Percentiles rank a stretch among this genome's conserved stretches.
Conservation (phyloP, 192 early-diverging fungal genomes). For the Coemansia sp. region DNA sequence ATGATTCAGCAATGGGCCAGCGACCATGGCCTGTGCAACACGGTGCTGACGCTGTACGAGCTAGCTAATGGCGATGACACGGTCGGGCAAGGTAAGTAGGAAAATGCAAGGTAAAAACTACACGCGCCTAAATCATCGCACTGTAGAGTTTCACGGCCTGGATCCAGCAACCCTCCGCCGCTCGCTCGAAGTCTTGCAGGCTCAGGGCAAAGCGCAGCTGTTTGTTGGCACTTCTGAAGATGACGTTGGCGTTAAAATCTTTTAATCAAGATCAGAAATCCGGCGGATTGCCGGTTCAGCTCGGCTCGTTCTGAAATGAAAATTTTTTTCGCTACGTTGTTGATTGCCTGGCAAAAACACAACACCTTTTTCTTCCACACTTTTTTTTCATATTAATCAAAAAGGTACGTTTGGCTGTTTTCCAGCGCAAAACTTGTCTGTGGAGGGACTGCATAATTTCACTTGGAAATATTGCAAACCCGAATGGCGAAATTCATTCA, state of each 20-base stretch:
- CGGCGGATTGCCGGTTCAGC: not conserved
- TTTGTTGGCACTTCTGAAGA: constrained; percentile 61
- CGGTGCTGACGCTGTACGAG: constrained; percentile 86
- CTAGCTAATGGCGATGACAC: constrained; percentile 81
- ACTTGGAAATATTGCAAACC: too few relatives aligned
- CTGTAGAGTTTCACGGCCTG: constrained; percentile 76
- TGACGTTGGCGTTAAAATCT: constrained; percentile 88
- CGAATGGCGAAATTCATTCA: too few relatives aligned
- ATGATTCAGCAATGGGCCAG: constrained; percentile 80
- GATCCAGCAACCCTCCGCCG: constrained; percentile 69
- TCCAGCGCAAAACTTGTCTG: too few relatives aligned
- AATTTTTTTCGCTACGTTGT: constrained; percentile 1
- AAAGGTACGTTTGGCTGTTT: not conserved
- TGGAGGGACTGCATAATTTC: too few relatives aligned
- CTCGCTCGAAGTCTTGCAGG: constrained; percentile 77
- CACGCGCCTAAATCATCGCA: too few relatives aligned
- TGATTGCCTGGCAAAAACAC: too few relatives aligned
- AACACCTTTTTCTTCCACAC: not conserved
- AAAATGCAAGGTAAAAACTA: not conserved
- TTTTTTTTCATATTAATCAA: not conserved
- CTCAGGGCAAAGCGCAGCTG: constrained; percentile 77
- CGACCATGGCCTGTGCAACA: constrained; percentile 71
- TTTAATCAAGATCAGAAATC: constrained; percentile 15
- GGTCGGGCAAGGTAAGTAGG: constrained; percentile 64
- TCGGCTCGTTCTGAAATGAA: constrained; percentile 16